Evolutionary conservation across 176 grass and related monocot species (phyloP).

Genomic region (Eleusine coracana): DNA sequence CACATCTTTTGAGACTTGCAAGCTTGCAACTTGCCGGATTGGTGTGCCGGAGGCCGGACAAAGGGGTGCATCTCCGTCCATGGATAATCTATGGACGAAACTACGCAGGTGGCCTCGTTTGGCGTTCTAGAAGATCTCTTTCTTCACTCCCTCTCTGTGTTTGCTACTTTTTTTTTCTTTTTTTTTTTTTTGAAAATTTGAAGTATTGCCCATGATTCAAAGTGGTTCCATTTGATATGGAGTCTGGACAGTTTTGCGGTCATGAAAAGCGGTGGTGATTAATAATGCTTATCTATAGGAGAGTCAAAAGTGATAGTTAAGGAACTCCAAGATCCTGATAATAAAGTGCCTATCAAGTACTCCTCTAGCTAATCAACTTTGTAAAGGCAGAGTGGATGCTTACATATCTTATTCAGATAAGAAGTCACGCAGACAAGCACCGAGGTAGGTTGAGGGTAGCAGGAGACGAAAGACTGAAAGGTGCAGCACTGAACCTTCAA

Average conservation of each 20-base stretch:
- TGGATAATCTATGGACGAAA: constrained; percentile 33
- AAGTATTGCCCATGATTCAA: constrained; percentile 3
- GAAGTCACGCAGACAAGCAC: constrained; percentile 30
- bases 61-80: constrained; percentile 35
- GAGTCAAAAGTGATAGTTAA: constrained; percentile 41
- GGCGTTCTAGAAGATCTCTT: background rate
- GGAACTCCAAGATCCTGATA: constrained; percentile 21
- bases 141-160: background rate
- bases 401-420: constrained; percentile 37
- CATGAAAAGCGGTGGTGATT: constrained; percentile 30
- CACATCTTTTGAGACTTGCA: constrained; percentile 22
- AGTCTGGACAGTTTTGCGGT: constrained; percentile 13
- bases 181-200: background rate
- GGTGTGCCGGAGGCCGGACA: constrained; percentile 21
- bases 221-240: constrained; percentile 14
- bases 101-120: constrained; percentile 24
- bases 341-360: constrained; percentile 20
- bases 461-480: constrained; percentile 34
- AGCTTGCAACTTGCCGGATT: constrained; percentile 31
- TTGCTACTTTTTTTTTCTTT: background rate
- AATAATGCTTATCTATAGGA: constrained; percentile 11
- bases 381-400: constrained; percentile 30
- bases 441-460: constrained; percentile 10
- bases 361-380: constrained; percentile 35
- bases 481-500: constrained; percentile 5